Base-by-base conservation (phyloP, 2,329 filamentous ascomycete genomes). In the Microdochium paspali region DNA sequence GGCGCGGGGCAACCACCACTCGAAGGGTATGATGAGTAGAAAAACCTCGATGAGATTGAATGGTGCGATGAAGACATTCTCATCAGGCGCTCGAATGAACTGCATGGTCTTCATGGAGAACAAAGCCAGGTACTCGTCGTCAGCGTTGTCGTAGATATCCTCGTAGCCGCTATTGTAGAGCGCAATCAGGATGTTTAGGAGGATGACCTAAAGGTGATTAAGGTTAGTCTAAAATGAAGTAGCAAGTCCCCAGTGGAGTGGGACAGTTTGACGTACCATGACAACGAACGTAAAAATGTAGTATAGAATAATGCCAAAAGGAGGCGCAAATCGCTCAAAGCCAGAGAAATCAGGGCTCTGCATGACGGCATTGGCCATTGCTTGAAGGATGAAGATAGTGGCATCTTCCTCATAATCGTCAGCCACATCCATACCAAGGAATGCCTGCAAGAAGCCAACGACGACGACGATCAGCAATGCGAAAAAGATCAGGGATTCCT, bases 241-340 rank as follows among this genome's bases (percentile, higher is more conserved):
- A 31, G 10, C 10, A 20, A 13, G 23, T 40, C 24, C 9, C 23
- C 10, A 10, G 43, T 44, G 6, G 12, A 20, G 18, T 4, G 1
- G 28, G 2, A 4, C n/a, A n/a, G n/a, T n/a, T n/a, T 24, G 18
- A 61, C 71, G 55, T 57, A 93, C 90, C 85, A 95, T 96, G 59
- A 98, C 87, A 32, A 97, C 84, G 60, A 98, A 98, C 18, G 91
- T 95, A 66, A 96, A 98, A 61, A 94, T 80, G 70, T 98, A 98
- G 71, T 98, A 98, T 10, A 98, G 82, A 26, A 96, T 87, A 45
- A 95, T 79, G 9, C 93, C 93, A 63, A 96, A 98, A 0, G 93
- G 93, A 12, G 87, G 90, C 21, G 86, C 87, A 62, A 97, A 98
- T 23, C 84, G 77, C 54, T 96, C 90, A 59, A 97, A 97, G 1